phyloP scores from a whole-genome alignment of 257 asterid species.

The Gentiana dahurica region DNA sequence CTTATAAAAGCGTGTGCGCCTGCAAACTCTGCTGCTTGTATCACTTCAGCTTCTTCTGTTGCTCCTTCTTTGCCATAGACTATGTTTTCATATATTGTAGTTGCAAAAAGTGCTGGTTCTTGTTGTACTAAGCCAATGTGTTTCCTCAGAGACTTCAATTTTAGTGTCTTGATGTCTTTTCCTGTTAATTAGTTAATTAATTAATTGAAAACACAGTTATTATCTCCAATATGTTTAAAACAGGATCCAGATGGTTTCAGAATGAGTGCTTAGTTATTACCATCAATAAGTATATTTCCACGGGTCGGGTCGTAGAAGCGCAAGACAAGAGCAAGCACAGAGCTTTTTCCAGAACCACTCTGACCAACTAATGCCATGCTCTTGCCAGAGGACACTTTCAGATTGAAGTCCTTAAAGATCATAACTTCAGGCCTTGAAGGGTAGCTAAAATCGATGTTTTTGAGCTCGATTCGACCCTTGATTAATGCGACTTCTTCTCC shows the following conservation, averaged over 20 bases:
- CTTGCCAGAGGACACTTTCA: conserved; percentile 62
- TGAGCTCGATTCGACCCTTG: conserved; percentile 75
- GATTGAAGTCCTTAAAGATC: conserved; percentile 78
- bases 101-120: conserved; percentile 96
- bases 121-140: conserved; percentile 92
- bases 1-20: conserved; percentile 78
- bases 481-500: conserved; percentile 63
- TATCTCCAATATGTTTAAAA: too few species aligned
- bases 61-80: conserved; percentile 96
- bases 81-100: conserved; percentile 82
- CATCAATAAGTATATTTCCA: conserved; percentile 70
- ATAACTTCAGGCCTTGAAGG: conserved; percentile 75
- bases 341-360: conserved; percentile 98
- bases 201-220: too few species aligned
- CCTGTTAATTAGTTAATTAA: conserved; percentile 32
- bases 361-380: conserved; percentile 95
- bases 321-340: conserved; percentile 72
- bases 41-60: conserved; percentile 72
- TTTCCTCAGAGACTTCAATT: conserved; percentile 67
- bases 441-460: conserved; percentile 76
- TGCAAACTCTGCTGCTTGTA: conserved; percentile 88
- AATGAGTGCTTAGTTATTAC: conserved; percentile 24
- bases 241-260: not conserved
- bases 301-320: conserved; percentile 84
- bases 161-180: conserved; percentile 73